A percentile compares a stretch with the other conserved stretches of the same genome.
phyloP scores from a whole-genome alignment of 108 stramenopile species.

The Schizochytrium sp. region DNA sequence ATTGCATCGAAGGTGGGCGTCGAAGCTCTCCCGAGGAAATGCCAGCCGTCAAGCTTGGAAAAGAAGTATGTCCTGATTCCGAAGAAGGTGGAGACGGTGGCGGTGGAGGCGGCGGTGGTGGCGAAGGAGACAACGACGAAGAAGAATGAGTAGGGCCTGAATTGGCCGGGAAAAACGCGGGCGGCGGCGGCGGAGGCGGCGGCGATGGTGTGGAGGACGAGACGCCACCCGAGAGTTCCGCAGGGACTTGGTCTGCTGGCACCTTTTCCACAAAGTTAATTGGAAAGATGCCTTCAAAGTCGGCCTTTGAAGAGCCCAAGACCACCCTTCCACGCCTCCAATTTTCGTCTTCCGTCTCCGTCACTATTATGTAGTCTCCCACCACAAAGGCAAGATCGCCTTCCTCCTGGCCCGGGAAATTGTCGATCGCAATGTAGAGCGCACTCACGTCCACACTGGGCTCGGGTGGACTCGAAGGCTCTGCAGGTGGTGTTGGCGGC shows the following conservation, averaged over 20 bases:
- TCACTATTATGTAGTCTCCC: background rate
- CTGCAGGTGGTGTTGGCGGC: background rate
- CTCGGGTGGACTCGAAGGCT: background rate
- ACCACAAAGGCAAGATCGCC: background rate
- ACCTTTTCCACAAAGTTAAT: constrained; percentile 9
- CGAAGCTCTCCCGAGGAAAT: background rate
- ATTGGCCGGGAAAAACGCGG: background rate
- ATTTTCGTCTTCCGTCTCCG: background rate
- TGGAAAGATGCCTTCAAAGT: background rate
- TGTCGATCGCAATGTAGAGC: background rate
- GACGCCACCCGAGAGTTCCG: background rate
- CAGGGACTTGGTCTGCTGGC: background rate
- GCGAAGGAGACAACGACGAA: background rate
- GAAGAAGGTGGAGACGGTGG: background rate
- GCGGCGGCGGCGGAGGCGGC: background rate
- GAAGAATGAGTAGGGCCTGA: background rate
- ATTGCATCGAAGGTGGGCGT: background rate
- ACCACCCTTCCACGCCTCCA: background rate
- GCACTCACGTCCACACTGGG: background rate
- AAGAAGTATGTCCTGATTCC: background rate
- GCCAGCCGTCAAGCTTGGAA: background rate
- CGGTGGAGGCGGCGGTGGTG: background rate
- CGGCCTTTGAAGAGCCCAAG: background rate
- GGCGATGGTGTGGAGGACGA: background rate
- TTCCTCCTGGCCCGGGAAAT: background rate